Evolutionary conservation across 257 asterid species (phyloP).

Genomic region (Plectranthus barbatus): DNA sequence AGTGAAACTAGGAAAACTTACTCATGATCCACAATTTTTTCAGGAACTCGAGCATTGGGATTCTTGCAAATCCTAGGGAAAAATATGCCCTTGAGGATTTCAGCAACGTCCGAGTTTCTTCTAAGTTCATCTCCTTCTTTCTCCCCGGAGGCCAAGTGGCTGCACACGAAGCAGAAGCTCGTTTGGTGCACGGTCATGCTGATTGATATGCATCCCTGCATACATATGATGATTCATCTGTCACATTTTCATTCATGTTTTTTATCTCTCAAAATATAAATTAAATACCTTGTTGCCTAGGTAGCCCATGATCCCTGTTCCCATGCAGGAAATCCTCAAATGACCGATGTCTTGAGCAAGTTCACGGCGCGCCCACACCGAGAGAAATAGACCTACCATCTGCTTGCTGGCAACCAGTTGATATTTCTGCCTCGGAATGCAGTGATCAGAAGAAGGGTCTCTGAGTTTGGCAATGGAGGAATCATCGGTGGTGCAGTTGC

Average conservation of each 20-base stretch:
- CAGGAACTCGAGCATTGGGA: conserved; percentile 37
- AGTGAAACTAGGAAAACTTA: conserved; percentile 25
- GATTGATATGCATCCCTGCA: conserved; percentile 84
- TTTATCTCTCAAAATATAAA: too few species aligned
- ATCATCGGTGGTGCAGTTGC: conserved; percentile 51
- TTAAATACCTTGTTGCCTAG: conserved; percentile 80
- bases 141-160: conserved; percentile 95
- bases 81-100: conserved; percentile 57
- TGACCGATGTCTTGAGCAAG: conserved; percentile 62
- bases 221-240: neutral
- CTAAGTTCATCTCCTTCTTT: conserved; percentile 82
- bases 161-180: conserved; percentile 83
- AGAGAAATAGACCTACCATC: conserved; percentile 83
- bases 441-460: conserved; percentile 24
- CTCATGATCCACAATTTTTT: conserved; percentile 67
- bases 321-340: conserved; percentile 61
- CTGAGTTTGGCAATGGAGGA: conserved; percentile 18
- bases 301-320: conserved; percentile 95
- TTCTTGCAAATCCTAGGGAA: conserved; percentile 56
- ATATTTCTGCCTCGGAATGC: conserved; percentile 21
- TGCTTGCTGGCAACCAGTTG: conserved; percentile 72
- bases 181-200: conserved; percentile 87
- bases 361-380: conserved; percentile 71
- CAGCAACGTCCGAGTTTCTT: conserved; percentile 73
- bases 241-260: too few species aligned